phyloP scores from a whole-genome alignment of 306 rosid genomes.

The Hippophae tibetana region DNA sequence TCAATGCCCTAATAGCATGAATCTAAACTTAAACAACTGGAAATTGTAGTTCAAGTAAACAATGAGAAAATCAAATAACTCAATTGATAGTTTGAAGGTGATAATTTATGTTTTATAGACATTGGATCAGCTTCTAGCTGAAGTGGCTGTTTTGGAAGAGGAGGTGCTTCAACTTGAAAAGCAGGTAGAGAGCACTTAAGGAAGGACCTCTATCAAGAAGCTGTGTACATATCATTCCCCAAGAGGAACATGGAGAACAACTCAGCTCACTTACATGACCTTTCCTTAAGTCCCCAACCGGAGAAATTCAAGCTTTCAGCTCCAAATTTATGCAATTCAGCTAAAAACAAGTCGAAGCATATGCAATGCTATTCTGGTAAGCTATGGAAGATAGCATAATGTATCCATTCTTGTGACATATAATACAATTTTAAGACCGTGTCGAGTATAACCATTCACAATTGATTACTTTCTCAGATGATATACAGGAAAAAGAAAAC shows the following conservation, averaged over 20 bases:
- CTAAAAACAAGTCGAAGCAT: conserved; percentile 13
- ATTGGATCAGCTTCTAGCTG: conserved; percentile 79
- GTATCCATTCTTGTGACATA: not conserved
- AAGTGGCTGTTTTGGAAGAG: conserved; percentile 93
- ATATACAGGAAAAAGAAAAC: conserved; percentile 53
- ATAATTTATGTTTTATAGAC: conserved; percentile 34
- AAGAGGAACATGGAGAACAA: conserved; percentile 38
- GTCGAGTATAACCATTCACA: not conserved
- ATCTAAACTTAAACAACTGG: too few relatives aligned
- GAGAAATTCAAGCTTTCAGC: conserved; percentile 26
- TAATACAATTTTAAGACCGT: not conserved
- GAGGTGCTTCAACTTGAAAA: conserved; percentile 88
- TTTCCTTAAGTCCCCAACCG: conserved; percentile 23
- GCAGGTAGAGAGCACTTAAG: conserved; percentile 56
- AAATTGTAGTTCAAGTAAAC: too few relatives aligned
- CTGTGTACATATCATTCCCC: conserved; percentile 57
- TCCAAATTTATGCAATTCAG: conserved; percentile 24
- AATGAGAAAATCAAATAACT: not conserved
- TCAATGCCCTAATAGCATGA: not conserved
- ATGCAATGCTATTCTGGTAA: conserved; percentile 30
- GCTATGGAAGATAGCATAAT: conserved; percentile 9
- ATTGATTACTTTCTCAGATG: conserved; percentile 38
- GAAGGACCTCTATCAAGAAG: conserved; percentile 72
- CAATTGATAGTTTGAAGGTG: not conserved
- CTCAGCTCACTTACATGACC: conserved; percentile 23